Evolutionary conservation across 2,329 filamentous ascomycete species (phyloP).

Genomic region (Colletotrichum sp.): DNA sequence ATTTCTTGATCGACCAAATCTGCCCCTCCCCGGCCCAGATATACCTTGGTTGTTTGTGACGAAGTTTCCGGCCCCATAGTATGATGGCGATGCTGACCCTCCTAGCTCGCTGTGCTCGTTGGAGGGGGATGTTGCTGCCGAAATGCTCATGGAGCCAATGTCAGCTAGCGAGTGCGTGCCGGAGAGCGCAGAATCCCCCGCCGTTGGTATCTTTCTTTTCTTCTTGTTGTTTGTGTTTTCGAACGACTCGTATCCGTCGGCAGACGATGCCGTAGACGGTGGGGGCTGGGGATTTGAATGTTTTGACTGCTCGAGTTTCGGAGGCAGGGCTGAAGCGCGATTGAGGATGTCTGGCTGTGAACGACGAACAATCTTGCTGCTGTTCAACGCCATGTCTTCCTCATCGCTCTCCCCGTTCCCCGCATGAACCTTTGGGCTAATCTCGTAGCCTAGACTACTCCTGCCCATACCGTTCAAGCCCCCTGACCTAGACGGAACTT

Average conservation of each 20-base stretch:
- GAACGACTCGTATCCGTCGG: constrained; percentile 94
- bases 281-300: constrained; percentile 59
- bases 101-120: constrained; percentile 37
- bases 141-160: constrained; percentile 27
- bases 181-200: constrained; percentile 64
- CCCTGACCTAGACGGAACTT: constrained; percentile 31
- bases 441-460: constrained; percentile 23
- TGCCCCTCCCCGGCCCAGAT: constrained; percentile 83
- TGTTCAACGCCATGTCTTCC: constrained; percentile 50
- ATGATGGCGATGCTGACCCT: constrained; percentile 34
- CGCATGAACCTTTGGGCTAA: constrained; percentile 35
- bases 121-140: constrained; percentile 36
- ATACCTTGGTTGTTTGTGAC: constrained; percentile 59
- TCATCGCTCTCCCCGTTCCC: constrained; percentile 67
- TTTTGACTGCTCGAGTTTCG: constrained; percentile 50
- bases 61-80: constrained; percentile 54
- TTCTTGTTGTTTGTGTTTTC: constrained; percentile 99
- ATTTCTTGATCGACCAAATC: constrained; percentile 73
- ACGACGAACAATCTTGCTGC: constrained; percentile 48
- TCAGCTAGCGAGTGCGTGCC: constrained; percentile 43
- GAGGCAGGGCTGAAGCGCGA: constrained; percentile 45
- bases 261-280: constrained; percentile 71
- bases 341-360: constrained; percentile 51
- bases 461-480: constrained; percentile 1
- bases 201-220: constrained; percentile 96